Evolutionary conservation across 176 grass and related monocot species (phyloP), one percentile per base, ranked within the genome.

Genomic region (Carex cristatella): DNA sequence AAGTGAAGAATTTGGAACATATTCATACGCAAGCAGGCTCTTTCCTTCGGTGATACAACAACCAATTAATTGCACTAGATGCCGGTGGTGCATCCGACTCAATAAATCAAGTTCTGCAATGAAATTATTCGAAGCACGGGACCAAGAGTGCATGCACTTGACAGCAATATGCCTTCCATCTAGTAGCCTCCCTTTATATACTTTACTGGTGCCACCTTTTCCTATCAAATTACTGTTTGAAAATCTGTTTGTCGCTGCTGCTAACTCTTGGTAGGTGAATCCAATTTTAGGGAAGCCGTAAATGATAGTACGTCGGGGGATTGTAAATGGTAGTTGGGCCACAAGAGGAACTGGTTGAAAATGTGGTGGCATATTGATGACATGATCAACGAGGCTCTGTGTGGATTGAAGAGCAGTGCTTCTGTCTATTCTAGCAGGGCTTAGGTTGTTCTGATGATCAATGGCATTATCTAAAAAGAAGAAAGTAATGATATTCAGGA

Each of bases 31-130:
- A 84, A 94, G 93, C 51, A 94, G 65, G 46, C 93, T 94, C 48
- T 90, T 90, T 71, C 90, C 90, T 61, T 90, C 90, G 14, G 90
- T 88, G 80, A 92, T 90, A 62, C 93, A 94, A 59, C 92, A 94
- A 19, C 90, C 93, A 89, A 94, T 90, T 68, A 94, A 88, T 7
- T 86, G 92, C 32, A 94, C 90, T 4, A 94, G 90, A 87, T 94
- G 93, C 10, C 88, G 91, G 51, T 94, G 93, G 79, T 94, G 93
- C 55, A 94, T 90, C 65, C 90, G 40, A 32, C 88, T 92, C 81
- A 94, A 89, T 81, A 94, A 90, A 61, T 94, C 93, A 57, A 97
- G 89, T 82, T 97, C 94, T 3, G 94, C 89, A 79, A 91, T 87
- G 79, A 97, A 97, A 59, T 90, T 88, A 42, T 87, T 88, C 53